Evolutionary conservation across 2,329 filamentous ascomycete genomes (phyloP).

Genomic region (Aureobasidium sp.): DNA sequence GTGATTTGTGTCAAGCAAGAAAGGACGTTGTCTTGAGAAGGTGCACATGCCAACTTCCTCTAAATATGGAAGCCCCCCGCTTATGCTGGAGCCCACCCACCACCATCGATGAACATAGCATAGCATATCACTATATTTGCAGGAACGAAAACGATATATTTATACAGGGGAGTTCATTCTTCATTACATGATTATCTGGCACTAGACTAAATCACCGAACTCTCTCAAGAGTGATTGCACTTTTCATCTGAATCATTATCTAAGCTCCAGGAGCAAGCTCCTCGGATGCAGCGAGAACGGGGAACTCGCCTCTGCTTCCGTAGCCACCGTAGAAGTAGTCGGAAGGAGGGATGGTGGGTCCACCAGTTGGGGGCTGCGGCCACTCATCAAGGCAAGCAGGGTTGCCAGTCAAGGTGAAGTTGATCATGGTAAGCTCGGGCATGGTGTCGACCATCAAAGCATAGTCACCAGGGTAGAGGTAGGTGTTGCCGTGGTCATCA

Average conservation of each 20-base stretch:
- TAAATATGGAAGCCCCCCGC: too few species aligned
- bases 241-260: neutral
- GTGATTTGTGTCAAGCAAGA: too few species aligned
- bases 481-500: slow-evolving; percentile 42
- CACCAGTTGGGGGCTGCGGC: slow-evolving; percentile 24
- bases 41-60: too few species aligned
- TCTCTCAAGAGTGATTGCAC: neutral
- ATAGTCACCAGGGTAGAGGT: slow-evolving; percentile 49
- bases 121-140: too few species aligned
- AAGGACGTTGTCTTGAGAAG: too few species aligned
- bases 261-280: neutral
- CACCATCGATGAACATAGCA: neutral
- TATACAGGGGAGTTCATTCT: neutral
- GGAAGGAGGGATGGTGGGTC: slow-evolving; percentile 16
- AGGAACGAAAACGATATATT: neutral
- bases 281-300: neutral
- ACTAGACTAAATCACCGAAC: neutral
- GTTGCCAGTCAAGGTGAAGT: slow-evolving; percentile 42
- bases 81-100: too few species aligned
- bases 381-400: slow-evolving; percentile 35
- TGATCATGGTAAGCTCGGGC: slow-evolving; percentile 29
- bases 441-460: slow-evolving; percentile 39
- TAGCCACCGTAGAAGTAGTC: slow-evolving; percentile 28
- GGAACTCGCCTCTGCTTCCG: slow-evolving; percentile 12
- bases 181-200: neutral